Evolutionary conservation across 805 yeast species (phyloP).

Genomic region (Wickerhamiella sorbophila): DNA sequence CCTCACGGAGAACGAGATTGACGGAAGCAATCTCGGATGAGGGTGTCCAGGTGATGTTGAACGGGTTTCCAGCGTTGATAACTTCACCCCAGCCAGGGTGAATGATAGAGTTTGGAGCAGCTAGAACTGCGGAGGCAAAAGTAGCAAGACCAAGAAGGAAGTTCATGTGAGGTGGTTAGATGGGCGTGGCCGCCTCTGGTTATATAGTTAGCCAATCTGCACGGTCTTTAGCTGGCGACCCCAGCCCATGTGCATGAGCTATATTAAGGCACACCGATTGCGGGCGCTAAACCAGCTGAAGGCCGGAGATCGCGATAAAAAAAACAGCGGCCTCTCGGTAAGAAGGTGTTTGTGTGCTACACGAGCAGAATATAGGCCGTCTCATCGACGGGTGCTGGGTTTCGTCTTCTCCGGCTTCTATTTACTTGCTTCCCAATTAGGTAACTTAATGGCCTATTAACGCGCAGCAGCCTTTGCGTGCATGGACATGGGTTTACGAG

Average conservation of each 20-base stretch:
- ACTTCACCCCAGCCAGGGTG: constrained; percentile 19
- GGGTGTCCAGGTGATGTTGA: constrained; percentile 22
- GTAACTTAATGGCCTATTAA: not conserved
- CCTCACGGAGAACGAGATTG: constrained; percentile 19
- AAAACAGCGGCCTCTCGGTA: too few species aligned
- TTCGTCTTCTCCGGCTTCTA: too few species aligned
- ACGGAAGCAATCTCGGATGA: constrained; percentile 16
- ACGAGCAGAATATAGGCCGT: too few species aligned
- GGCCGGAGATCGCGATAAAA: too few species aligned
- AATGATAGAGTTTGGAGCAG: constrained; percentile 15
- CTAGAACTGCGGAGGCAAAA: constrained; percentile 9
- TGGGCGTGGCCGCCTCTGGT: not conserved
- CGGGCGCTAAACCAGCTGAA: too few species aligned
- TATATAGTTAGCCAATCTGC: not conserved
- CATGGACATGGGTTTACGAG: too few species aligned
- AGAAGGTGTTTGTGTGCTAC: too few species aligned
- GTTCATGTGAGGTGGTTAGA: not conserved
- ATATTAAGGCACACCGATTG: not conserved
- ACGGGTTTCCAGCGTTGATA: constrained; percentile 19
- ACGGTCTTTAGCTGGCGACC: not conserved
- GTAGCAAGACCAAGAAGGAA: constrained; percentile 4
- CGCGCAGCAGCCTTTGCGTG: not conserved
- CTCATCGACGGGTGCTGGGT: too few species aligned
- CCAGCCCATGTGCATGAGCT: not conserved
- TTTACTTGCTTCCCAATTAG: constrained; percentile 5